A percentile compares a stretch with the other conserved stretches of the same genome.
Evolutionary conservation across 1,284 basidiomycete species (phyloP).

Genomic region (Naganishia albida): DNA sequence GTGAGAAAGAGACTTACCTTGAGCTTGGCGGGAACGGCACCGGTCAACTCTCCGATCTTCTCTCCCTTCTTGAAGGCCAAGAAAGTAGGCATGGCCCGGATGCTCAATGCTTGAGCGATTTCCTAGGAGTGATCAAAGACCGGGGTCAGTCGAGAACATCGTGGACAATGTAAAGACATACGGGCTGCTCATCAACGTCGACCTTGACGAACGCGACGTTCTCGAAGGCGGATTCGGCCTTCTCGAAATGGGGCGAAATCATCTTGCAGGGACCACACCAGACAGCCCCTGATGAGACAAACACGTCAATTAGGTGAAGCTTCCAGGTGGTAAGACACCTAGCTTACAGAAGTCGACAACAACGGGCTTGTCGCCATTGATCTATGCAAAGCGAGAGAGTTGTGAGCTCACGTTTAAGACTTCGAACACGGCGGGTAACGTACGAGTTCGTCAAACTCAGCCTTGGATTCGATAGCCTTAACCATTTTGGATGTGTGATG

Average conservation of each 20-base stretch:
- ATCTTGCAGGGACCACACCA: conserved; percentile 68
- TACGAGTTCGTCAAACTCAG: conserved; percentile 62
- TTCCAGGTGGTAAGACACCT: too few species aligned
- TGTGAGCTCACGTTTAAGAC: not conserved
- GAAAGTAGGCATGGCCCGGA: conserved; percentile 82
- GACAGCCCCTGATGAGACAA: conserved; percentile 48
- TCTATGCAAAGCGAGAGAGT: conserved; percentile 56
- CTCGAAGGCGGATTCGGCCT: conserved; percentile 58
- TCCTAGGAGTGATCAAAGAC: conserved; percentile 43
- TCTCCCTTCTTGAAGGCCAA: conserved; percentile 68
- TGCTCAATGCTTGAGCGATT: conserved; percentile 65
- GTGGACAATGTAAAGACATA: conserved; percentile 28
- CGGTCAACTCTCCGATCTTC: conserved; percentile 64
- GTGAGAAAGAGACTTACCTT: conserved; percentile 49
- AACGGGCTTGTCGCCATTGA: conserved; percentile 61
- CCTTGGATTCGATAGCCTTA: conserved; percentile 59
- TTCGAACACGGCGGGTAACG: conserved; percentile 38
- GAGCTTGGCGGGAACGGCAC: conserved; percentile 62
- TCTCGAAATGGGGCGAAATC: conserved; percentile 77
- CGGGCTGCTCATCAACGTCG: conserved; percentile 65
- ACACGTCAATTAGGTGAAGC: not conserved
- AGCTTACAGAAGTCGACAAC: conserved; percentile 71
- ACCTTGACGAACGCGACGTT: conserved; percentile 77
- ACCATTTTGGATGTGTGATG: conserved; percentile 51
- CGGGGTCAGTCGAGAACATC: too few species aligned